phyloP scores from a whole-genome alignment of 495 filamentous ascomycete species.

The Hypomontagnella submonticulosa region DNA sequence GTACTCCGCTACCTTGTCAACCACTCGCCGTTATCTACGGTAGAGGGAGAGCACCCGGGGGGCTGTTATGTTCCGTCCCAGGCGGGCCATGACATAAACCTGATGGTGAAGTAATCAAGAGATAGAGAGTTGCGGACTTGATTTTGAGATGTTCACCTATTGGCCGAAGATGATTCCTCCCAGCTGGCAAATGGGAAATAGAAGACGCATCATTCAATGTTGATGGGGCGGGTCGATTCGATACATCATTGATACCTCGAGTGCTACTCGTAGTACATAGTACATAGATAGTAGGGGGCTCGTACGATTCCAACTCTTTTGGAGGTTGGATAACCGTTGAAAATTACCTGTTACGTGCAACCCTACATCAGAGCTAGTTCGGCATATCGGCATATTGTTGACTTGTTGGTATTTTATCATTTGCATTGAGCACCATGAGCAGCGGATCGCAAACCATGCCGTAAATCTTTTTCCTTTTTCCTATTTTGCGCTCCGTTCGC shows the following conservation, averaged over 20 bases:
- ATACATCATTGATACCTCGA: too few relatives aligned
- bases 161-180: slow-evolving; percentile 14
- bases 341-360: slow-evolving; percentile 36
- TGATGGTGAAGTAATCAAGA: slow-evolving; percentile 33
- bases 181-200: slow-evolving; percentile 30
- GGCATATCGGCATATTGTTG: slow-evolving; percentile 34
- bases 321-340: slow-evolving; percentile 26
- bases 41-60: slow-evolving; percentile 15
- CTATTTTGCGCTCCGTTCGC: slow-evolving; percentile 1
- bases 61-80: slow-evolving; percentile 17
- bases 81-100: slow-evolving; percentile 25
- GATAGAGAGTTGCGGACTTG: neutral
- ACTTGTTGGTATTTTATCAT: slow-evolving; percentile 10
- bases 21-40: slow-evolving; percentile 9
- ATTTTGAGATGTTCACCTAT: neutral
- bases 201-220: slow-evolving; percentile 28
- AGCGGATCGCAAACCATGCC: slow-evolving; percentile 12
- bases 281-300: slow-evolving; percentile 20
- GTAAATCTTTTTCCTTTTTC: slow-evolving; percentile 16
- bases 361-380: slow-evolving; percentile 17
- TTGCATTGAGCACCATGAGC: slow-evolving; percentile 5
- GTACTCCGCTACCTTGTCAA: slow-evolving; percentile 3
- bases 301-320: slow-evolving; percentile 30
- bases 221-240: slow-evolving; percentile 11
- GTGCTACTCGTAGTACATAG: too few relatives aligned